phyloP scores from a whole-genome alignment of 768 basidiomycete genomes.

The Suillus clintonianus region DNA sequence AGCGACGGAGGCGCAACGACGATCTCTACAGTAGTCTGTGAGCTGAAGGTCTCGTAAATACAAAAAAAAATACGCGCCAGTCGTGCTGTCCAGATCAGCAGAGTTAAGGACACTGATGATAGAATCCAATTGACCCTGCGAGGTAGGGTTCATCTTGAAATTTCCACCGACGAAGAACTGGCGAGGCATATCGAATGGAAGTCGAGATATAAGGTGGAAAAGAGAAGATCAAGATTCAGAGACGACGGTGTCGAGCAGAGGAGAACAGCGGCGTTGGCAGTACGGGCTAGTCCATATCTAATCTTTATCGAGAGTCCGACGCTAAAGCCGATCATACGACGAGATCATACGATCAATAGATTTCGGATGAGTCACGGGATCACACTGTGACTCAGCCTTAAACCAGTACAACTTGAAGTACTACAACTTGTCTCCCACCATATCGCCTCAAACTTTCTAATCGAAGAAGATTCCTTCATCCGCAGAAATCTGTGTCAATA shows the following conservation, averaged over 20 bases:
- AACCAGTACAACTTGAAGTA: too few relatives aligned
- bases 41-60: conserved; percentile 12
- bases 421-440: too few relatives aligned
- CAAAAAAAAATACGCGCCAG: conserved; percentile 51
- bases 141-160: conserved; percentile 95
- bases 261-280: neutral
- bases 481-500: neutral
- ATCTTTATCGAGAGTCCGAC: conserved; percentile 3
- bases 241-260: neutral
- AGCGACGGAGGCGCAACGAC: conserved; percentile 90
- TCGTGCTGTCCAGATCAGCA: conserved; percentile 72
- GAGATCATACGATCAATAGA: neutral
- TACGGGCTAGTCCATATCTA: neutral
- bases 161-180: conserved; percentile 96
- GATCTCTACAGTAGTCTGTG: conserved; percentile 61
- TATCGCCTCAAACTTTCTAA: neutral
- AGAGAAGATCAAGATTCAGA: neutral
- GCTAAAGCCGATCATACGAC: neutral
- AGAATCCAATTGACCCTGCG: conserved; percentile 59
- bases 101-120: conserved; percentile 76
- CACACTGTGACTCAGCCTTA: too few relatives aligned
- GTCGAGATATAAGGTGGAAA: neutral
- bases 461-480: neutral
- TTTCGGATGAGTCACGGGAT: neutral
- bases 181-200: conserved; percentile 57